phyloP scores from a whole-genome alignment of 73 alveolate species.

The Tetrahymena borealis region DNA sequence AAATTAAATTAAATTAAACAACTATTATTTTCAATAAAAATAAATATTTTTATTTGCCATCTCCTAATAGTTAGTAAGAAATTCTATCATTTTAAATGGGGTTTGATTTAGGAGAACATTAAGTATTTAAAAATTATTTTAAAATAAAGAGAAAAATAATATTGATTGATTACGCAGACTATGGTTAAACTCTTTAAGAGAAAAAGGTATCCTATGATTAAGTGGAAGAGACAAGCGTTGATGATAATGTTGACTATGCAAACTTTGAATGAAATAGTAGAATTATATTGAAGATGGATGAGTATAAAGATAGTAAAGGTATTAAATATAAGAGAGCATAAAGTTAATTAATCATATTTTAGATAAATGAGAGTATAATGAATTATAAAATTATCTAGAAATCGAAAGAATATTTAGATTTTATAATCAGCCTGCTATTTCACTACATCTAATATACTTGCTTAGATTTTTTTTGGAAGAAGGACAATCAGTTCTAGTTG shows the following conservation, averaged over 20 bases:
- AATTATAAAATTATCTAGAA: background rate
- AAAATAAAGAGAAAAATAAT: too few species aligned
- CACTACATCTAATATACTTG: background rate
- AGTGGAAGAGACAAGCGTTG: background rate
- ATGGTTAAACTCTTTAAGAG: background rate
- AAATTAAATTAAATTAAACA: background rate
- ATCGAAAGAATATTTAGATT: background rate
- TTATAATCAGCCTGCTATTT: background rate
- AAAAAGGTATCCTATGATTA: background rate
- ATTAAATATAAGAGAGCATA: background rate
- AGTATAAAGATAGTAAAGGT: background rate
- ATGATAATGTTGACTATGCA: background rate
- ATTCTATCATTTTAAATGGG: too few species aligned
- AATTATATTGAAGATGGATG: background rate
- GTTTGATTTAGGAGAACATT: too few species aligned
- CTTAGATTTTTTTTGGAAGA: background rate
- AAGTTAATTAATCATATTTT: background rate
- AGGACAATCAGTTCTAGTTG: background rate
- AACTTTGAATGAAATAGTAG: background rate
- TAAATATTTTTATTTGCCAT: too few species aligned
- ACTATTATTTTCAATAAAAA: too few species aligned
- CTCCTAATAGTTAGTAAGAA: too few species aligned
- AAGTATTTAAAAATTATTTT: too few species aligned
- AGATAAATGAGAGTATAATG: background rate
- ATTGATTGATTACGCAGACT: background rate